These are phyloP conservation scores for Colletotrichum limetticola DNA, from an alignment of 2,329 filamentous ascomycete genomes.

Conservation along the genomic window DNA sequence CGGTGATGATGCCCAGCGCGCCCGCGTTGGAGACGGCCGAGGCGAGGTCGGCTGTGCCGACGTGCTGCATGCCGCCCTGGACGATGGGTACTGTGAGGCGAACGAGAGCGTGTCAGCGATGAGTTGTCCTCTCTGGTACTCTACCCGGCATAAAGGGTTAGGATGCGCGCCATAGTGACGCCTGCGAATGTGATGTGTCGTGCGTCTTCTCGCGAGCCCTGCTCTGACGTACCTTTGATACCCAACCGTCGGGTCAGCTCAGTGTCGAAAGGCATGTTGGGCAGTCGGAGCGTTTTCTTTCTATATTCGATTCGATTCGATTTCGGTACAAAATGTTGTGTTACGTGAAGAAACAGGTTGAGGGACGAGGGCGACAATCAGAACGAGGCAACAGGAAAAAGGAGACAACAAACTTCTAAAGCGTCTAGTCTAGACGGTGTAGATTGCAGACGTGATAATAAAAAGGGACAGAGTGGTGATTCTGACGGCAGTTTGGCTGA, in stretches of 20 bases:
- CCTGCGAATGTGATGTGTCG: background rate
- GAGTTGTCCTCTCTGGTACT: background rate
- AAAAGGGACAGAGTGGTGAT: background rate
- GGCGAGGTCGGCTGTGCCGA: conserved; percentile 83
- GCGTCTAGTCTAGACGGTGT: conserved; percentile 7
- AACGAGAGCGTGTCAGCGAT: conserved; percentile 20
- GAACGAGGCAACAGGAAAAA: background rate
- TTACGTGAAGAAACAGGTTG: background rate
- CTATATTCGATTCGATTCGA: conserved; percentile 7
- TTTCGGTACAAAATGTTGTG: background rate
- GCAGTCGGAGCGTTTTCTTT: conserved; percentile 23
- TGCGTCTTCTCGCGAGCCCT: background rate
- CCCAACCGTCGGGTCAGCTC: conserved; percentile 67
- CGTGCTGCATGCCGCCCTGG: conserved; percentile 89
- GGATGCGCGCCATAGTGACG: conserved; percentile 9
- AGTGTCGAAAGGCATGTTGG: conserved; percentile 66
- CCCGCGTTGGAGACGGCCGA: conserved; percentile 84
- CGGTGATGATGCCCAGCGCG: conserved; percentile 84
- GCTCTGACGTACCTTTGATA: conserved; percentile 55
- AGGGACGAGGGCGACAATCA: background rate
- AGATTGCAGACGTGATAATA: background rate
- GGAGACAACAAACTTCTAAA: conserved; percentile 1
- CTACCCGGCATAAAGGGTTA: background rate
- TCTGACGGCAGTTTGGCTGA: conserved; percentile 31
- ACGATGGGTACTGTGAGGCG: conserved; percentile 75